Conservation (phyloP, 306 rosid genomes). For the Corylus americana region DNA sequence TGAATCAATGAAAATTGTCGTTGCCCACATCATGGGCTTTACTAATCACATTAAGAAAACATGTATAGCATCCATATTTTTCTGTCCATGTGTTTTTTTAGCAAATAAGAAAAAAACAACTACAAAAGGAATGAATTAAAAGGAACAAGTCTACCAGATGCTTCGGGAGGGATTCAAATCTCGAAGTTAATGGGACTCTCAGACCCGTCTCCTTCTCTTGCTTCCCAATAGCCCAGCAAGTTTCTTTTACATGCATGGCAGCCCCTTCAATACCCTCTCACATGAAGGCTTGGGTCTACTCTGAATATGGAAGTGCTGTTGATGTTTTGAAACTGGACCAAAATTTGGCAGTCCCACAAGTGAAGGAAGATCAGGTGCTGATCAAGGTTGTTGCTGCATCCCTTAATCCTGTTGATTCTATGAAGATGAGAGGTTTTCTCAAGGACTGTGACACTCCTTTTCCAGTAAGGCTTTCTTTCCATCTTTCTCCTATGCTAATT, state of each 20-base stretch:
- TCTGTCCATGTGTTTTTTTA: too few relatives aligned
- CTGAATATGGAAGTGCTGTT: slow-evolving; percentile 44
- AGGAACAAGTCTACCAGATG: too few relatives aligned
- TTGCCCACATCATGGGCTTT: too few relatives aligned
- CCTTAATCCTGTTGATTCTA: slow-evolving; percentile 63
- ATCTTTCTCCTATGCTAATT: neutral
- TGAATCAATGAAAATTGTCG: too few relatives aligned
- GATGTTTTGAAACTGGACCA: slow-evolving; percentile 55
- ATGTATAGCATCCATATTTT: too few relatives aligned
- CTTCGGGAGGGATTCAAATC: too few relatives aligned
- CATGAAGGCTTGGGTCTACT: slow-evolving; percentile 62
- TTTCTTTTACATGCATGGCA: slow-evolving; percentile 34
- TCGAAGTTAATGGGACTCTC: neutral
- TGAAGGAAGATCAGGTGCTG: slow-evolving; percentile 55
- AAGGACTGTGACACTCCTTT: slow-evolving; percentile 19
- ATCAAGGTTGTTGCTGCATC: slow-evolving; percentile 70
- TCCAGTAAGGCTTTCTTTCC: slow-evolving; percentile 25
- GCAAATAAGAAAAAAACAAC: too few relatives aligned
- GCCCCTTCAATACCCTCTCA: slow-evolving; percentile 33
- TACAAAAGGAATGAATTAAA: too few relatives aligned
- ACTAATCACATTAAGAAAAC: too few relatives aligned
- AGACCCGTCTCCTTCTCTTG: neutral
- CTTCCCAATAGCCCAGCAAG: neutral
- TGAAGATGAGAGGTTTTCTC: slow-evolving; percentile 46
- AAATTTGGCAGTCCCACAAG: slow-evolving; percentile 40